Base-by-base conservation (phyloP, 129 eudicot species). In the Erigeron canadensis region DNA sequence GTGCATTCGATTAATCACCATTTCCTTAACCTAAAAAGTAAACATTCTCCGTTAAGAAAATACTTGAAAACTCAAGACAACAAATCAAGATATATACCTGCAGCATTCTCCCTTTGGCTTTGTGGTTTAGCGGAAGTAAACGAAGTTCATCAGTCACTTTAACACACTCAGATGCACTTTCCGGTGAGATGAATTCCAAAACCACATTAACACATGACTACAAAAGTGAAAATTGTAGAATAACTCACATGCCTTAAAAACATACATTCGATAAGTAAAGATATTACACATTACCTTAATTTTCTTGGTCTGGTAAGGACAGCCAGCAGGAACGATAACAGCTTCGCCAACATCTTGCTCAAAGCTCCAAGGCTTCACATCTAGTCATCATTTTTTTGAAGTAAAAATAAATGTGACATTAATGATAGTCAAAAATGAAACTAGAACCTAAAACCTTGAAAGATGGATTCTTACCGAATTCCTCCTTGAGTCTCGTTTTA, bases 311-410 rank as follows among this genome's bases (percentile, higher is more conserved):
- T 93, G 98, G 75, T 89, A 93, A 3, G 96, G 96, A 65, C 98
- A 93, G 54, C 98, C 98, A 46, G 98, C 95, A 16, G 98, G 96
- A 74, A 93, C 70, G 41, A 93, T 69, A 63, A 93, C 81, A 67
- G 95, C 87, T 79, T 93, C 96, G 70, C 96, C 96, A 62, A 83
- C 45, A 46, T 60, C 53, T 79, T 93, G 98, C 77, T 82, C 84
- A 58, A 93, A 82, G 41, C 90, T 89, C 92, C 95, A 87, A 12
- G 95, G 95, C 77, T 85, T 90, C 63, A 93, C 81, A 69, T 79
- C 98, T 93, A 83, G 9, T 50, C 63, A 67, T 41, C 34, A 37
- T 50, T 22, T 10, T 57, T 55, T 23, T 18, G 41, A 67, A 44
- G 3, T 63, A 17, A 73, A 56, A 8, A 16, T n/a, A 62, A 41